Conservation (phyloP, 129 eudicot species). For the Cynara cardunculus region DNA sequence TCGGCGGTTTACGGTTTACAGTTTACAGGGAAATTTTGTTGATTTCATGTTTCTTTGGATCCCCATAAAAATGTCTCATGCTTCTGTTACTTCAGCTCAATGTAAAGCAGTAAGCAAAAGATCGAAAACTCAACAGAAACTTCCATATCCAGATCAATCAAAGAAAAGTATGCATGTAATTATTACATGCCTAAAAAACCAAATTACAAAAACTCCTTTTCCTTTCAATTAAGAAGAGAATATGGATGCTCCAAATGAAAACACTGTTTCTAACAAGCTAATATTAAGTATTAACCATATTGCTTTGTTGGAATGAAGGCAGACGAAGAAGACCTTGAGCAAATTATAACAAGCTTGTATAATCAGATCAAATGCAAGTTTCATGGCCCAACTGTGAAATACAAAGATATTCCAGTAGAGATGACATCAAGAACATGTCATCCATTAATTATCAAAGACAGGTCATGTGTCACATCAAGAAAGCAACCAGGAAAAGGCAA, state of each 20-base stretch:
- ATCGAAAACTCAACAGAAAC: no score
- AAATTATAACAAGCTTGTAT: background rate
- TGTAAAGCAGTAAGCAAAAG: no score
- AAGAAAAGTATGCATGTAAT: no score
- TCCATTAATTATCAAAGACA: constrained; percentile 13
- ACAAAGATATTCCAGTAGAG: constrained; percentile 1
- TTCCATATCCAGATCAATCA: no score
- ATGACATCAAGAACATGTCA: constrained; percentile 31
- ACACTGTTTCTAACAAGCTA: background rate
- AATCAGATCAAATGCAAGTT: constrained; percentile 6
- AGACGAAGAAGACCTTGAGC: background rate
- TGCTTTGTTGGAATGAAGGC: background rate
- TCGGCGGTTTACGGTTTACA: no score
- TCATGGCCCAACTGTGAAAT: constrained; percentile 10
- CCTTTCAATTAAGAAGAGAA: background rate
- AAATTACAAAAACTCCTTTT: no score
- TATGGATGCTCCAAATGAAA: no score
- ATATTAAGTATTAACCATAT: background rate
- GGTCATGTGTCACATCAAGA: constrained; percentile 37
- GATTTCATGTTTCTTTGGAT: no score
- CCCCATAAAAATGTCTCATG: no score
- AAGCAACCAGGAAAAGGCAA: constrained; percentile 17
- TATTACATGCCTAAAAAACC: no score
- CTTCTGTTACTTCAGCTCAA: no score
- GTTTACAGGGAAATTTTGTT: no score